Percentiles rank a stretch among this genome's conserved stretches.
These are phyloP conservation scores for Amanita muscaria DNA, from an alignment of 768 basidiomycete genomes.

Conservation along the genomic window DNA sequence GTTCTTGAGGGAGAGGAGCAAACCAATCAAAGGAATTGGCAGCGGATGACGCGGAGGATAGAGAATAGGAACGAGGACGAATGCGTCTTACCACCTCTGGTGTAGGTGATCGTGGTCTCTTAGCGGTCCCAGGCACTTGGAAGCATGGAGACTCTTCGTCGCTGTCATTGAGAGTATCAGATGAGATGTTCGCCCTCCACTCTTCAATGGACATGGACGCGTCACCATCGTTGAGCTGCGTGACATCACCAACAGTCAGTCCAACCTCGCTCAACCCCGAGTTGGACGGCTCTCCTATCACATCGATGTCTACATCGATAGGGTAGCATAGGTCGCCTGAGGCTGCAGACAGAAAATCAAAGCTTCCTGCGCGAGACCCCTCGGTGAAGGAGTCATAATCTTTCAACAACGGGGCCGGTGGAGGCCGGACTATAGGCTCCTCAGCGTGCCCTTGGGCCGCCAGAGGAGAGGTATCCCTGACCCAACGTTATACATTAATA, in stretches of 20 bases:
- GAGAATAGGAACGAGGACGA: constrained; percentile 11
- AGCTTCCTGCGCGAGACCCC: constrained; percentile 43
- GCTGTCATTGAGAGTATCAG: constrained; percentile 13
- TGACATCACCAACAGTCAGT: constrained; percentile 5
- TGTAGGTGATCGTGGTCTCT: constrained; percentile 31
- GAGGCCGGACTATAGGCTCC: constrained; percentile 21
- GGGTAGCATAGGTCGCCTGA: constrained; percentile 14
- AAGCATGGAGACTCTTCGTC: constrained; percentile 7
- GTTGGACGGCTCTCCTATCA: constrained; percentile 7
- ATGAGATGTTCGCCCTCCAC: constrained; percentile 36
- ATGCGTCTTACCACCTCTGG: constrained; percentile 17
- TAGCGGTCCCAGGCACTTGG: constrained; percentile 17
- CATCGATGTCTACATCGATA: neutral
- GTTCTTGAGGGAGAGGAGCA: constrained; percentile 2
- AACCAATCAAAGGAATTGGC: constrained; percentile 9
- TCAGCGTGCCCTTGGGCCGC: constrained; percentile 17
- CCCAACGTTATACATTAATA: constrained; percentile 9
- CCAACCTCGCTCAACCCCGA: neutral
- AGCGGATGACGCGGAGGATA: constrained; percentile 8
- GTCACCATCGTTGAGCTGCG: constrained; percentile 11
- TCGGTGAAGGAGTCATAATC: constrained; percentile 56
- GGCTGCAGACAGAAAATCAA: constrained; percentile 33
- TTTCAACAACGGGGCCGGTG: constrained; percentile 42
- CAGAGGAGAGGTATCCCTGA: constrained; percentile 11
- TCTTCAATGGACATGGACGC: constrained; percentile 25